Conservation (phyloP, 148 eudicot species). For the Gaultheria prostrata region DNA sequence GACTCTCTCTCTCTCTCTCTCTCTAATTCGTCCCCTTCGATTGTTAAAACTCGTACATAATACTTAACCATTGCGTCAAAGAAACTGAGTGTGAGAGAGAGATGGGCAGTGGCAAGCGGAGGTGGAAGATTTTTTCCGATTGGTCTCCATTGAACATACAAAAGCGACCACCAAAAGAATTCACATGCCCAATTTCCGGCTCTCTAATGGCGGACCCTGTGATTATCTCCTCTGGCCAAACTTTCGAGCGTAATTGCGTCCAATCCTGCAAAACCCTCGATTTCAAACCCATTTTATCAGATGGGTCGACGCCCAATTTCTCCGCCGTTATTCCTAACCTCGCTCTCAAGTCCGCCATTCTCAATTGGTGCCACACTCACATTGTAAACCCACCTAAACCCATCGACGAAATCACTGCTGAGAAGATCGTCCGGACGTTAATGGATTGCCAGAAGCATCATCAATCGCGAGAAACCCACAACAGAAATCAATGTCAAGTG, state of each 20-base stretch:
- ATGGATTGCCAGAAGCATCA: constrained; percentile 18
- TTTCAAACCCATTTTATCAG: constrained; percentile 45
- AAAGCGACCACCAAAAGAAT: constrained; percentile 41
- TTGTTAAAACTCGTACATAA: neutral
- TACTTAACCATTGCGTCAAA: constrained; percentile 8
- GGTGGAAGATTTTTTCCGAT: constrained; percentile 65
- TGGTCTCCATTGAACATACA: constrained; percentile 29
- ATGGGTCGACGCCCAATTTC: constrained; percentile 61
- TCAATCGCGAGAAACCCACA: constrained; percentile 9
- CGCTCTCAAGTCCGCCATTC: constrained; percentile 61
- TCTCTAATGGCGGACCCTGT: constrained; percentile 85
- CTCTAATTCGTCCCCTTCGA: no score
- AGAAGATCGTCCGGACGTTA: constrained; percentile 34
- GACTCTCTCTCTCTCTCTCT: neutral
- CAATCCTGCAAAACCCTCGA: constrained; percentile 50
- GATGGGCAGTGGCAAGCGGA: constrained; percentile 54
- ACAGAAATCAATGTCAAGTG: neutral
- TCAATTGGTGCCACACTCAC: constrained; percentile 43
- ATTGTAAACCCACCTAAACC: constrained; percentile 40
- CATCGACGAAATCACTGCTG: constrained; percentile 35
- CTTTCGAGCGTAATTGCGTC: constrained; percentile 76
- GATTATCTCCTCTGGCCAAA: constrained; percentile 76
- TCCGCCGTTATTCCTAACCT: constrained; percentile 56
- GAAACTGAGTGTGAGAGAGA: constrained; percentile 10
- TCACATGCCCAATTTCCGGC: constrained; percentile 68